Percentiles rank a stretch among this genome's conserved stretches.
These are phyloP conservation scores for Solanum pinnatisectum DNA, from an alignment of 257 asterid species.

Conservation along the genomic window DNA sequence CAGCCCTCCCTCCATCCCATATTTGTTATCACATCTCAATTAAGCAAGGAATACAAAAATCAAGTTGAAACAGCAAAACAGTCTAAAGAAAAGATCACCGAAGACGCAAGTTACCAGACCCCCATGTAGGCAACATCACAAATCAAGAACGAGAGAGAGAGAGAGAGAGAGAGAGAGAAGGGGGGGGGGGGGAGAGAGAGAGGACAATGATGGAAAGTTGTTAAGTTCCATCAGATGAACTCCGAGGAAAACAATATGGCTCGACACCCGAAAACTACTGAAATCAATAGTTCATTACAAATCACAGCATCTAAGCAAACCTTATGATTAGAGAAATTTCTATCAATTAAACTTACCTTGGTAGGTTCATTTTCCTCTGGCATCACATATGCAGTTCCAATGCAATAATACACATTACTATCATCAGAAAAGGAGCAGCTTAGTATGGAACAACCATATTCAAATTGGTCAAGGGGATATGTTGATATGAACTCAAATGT, in stretches of 20 bases:
- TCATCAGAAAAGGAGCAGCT: constrained; percentile 98
- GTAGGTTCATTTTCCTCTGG: constrained; percentile 94
- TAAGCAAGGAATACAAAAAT: neutral
- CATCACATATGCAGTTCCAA: constrained; percentile 95
- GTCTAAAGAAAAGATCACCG: neutral
- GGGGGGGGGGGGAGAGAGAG: neutral
- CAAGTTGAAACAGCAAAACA: neutral
- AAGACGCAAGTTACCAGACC: neutral
- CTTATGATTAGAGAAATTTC: neutral
- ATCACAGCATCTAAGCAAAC: neutral
- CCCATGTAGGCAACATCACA: neutral
- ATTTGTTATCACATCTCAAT: neutral
- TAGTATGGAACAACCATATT: constrained; percentile 80
- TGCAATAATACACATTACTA: constrained; percentile 72
- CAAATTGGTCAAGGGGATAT: constrained; percentile 78
- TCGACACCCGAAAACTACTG: neutral
- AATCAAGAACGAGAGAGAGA: neutral
- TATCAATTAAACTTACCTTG: constrained; percentile 39
- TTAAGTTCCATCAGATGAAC: neutral
- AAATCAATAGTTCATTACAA: neutral
- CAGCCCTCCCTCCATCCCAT: neutral
- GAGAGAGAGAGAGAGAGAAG: neutral
- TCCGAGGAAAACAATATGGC: neutral
- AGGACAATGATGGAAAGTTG: neutral
- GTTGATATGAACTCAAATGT: constrained; percentile 85